Conservation (phyloP, 2,329 filamentous ascomycete genomes). For the Chaetomium globosum region DNA sequence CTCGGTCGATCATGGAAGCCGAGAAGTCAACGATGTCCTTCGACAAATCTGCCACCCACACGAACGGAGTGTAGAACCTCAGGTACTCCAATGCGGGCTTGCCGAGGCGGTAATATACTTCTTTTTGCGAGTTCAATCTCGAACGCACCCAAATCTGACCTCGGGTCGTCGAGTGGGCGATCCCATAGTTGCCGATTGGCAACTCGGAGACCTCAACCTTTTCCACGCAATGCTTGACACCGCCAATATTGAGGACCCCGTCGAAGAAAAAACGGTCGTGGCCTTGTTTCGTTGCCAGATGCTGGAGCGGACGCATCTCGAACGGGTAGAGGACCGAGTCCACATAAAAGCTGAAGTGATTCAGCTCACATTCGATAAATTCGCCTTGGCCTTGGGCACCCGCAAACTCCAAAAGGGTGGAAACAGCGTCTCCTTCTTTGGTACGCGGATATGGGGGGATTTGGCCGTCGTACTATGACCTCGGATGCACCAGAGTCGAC, state of each 20-base stretch:
- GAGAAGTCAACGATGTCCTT: constrained; percentile 75
- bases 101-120: constrained; percentile 66
- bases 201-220: constrained; percentile 59
- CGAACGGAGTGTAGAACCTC: constrained; percentile 63
- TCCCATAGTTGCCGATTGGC: constrained; percentile 68
- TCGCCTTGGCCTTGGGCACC: constrained; percentile 34
- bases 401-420: constrained; percentile 37
- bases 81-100: constrained; percentile 62
- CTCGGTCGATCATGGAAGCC: constrained; percentile 40
- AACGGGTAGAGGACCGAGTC: constrained; percentile 42
- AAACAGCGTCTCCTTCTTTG: constrained; percentile 42
- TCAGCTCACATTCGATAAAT: constrained; percentile 55
- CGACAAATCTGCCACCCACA: constrained; percentile 70
- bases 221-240: constrained; percentile 54
- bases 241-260: constrained; percentile 57
- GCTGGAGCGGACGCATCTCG: constrained; percentile 60
- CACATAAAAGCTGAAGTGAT: constrained; percentile 62
- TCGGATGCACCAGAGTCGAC: constrained; percentile 38
- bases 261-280: constrained; percentile 58
- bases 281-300: constrained; percentile 47
- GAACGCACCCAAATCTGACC: constrained; percentile 68
- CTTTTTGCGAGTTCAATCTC: constrained; percentile 43
- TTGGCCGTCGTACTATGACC: constrained; percentile 39
- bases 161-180: constrained; percentile 50
- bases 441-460: constrained; percentile 33